Base-by-base conservation (phyloP, 352 stramenopile genomes). In the Pythium angustatum region DNA sequence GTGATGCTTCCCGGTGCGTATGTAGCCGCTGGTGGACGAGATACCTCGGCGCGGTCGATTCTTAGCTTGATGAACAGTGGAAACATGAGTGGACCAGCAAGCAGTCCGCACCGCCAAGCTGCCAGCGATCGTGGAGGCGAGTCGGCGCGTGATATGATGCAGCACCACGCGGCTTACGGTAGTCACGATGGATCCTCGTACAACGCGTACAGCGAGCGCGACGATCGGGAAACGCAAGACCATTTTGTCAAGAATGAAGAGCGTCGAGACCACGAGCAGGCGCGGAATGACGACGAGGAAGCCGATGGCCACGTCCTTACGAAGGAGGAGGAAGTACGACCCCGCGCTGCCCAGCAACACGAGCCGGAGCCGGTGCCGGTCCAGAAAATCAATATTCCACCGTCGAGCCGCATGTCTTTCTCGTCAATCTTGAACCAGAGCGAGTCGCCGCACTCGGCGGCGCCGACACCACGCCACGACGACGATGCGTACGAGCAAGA, bases 371-470 rank as follows among this genome's bases (percentile, higher is more conserved):
- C 41, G 24, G 40, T 49, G 31, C 47, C 50, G n/a, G 51, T 64
- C 17, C 62, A 70, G 31, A 67, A 65, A 43, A 75, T 75, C 21
- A 71, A 63, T 5, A 78, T 78, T 33, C 67, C 70, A 14, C 54
- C 71, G 36, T 81, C 73, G 38, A 95, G 85, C 62, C 74, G 85
- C n/a, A 96, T 96, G 87, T 96, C 87, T 40, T 96, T 96, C 44
- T 94, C 85, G 28, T 96, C 87, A 5, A 96, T 96, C 56, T 51
- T 96, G 54, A 96, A 96, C 54, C 82, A 96, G 27, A 90, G 83
- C 2, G 83, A 94, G 64, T 91, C 81, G n/a, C 82, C 82, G 40
- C 72, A 81, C 24, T 81, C 79, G 17, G 73, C 79, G 9, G 69
- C 72, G 15, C 53, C 63, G 9, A 87, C 76, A 36, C 72, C 76